Evolutionary conservation across 371 early-diverging fungal species (phyloP), one percentile per base, ranked within the genome.

Genomic region (Rhizopus sp.): DNA sequence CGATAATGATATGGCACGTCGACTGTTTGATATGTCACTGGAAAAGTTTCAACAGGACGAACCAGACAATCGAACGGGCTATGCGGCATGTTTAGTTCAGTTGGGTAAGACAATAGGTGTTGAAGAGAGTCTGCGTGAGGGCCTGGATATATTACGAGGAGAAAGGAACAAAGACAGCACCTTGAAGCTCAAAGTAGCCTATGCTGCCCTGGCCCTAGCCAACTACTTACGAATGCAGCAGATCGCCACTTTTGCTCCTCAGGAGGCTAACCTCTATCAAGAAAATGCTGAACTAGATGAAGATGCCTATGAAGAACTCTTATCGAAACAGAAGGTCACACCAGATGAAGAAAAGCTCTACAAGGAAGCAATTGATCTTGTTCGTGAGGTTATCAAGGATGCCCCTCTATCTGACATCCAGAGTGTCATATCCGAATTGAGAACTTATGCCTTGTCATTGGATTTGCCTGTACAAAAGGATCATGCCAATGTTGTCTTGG

Each of bases 1-100:
- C 31, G 59, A 62, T 32, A 62, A 66, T 16, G 64, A 73, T 4
- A 64, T 83, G 51, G 77, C 75, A 16, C 76, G 73, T 38, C 72
- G 78, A 5, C 39, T 85, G 29, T 85, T 81, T 57, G 85, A 83
- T 50, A 66, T 81, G 72, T 82, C 85, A 0, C 63, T 85, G 33
- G 82, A 83, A 32, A 75, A 73, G 16, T 85, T 73, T 55, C 70
- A 80, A 63, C 59, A 65, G 12, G 62, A 75, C 1, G 80, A 80
- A 10, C 73, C 81, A 0, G 68, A 80, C 7, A 64, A 74, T 38
- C 66, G 64, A 4, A 15, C 68, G 3, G 77, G 72, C 2, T 77
- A 80, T 55, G 77, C 77, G 7, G 50, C 57, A 2, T 77, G 80
- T 47, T 55, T 80, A 1, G 58, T 80, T 6, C 72, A 77, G 34